These are phyloP conservation scores for Amaranthus palmeri DNA, from an alignment of 148 eudicot species.

Conservation along the genomic window DNA sequence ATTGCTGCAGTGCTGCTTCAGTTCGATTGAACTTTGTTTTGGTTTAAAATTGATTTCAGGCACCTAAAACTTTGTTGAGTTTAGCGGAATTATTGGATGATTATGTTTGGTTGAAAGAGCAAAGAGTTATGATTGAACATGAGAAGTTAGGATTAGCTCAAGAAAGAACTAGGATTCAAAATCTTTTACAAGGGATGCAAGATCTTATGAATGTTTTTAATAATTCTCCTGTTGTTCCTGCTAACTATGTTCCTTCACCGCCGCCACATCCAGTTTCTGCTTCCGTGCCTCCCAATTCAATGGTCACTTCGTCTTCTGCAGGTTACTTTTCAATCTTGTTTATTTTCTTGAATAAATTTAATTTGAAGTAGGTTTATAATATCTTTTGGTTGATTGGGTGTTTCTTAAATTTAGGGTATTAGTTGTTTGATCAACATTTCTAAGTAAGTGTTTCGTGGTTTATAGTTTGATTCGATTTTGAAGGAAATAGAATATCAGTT, in stretches of 20 bases:
- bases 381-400: constrained; percentile 4
- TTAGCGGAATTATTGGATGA: constrained; percentile 68
- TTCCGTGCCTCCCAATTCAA: constrained; percentile 16
- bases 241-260: constrained; percentile 17
- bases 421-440: neutral
- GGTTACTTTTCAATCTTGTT: constrained; percentile 19
- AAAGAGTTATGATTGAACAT: constrained; percentile 57
- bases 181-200: constrained; percentile 66
- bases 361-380: neutral
- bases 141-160: constrained; percentile 50
- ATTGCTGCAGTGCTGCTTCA: too few relatives aligned
- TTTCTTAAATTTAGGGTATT: neutral
- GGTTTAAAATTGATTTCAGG: constrained; percentile 26
- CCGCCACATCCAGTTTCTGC: constrained; percentile 23
- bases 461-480: neutral
- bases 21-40: neutral
- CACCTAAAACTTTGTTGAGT: constrained; percentile 58
- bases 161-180: constrained; percentile 55
- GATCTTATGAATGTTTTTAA: constrained; percentile 63
- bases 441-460: neutral
- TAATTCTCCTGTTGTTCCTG: constrained; percentile 21
- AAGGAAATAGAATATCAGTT: neutral
- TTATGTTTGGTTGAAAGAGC: constrained; percentile 70
- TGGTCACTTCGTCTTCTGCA: constrained; percentile 26
- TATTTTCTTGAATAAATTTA: neutral